phyloP scores from a whole-genome alignment of 129 eudicot species.

The Flaveria sonorensis region DNA sequence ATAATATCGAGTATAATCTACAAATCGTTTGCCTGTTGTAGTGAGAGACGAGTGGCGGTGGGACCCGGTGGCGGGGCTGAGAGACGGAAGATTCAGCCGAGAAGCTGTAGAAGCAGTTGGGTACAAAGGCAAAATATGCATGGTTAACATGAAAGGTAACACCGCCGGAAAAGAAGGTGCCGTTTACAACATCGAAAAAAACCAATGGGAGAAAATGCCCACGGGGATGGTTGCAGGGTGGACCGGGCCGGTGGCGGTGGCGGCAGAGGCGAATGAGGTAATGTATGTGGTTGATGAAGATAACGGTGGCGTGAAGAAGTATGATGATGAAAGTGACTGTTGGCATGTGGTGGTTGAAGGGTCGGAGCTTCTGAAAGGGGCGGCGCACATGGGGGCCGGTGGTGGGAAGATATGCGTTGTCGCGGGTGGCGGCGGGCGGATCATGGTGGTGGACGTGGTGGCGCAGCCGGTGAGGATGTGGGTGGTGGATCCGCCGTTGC shows the following conservation, averaged over 20 bases:
- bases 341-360: constrained; percentile 56
- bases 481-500: constrained; percentile 50
- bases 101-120: constrained; percentile 64
- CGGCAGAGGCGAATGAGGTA: constrained; percentile 39
- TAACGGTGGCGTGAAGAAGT: constrained; percentile 52
- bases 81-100: constrained; percentile 58
- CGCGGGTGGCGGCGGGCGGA: constrained; percentile 39
- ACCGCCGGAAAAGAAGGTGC: constrained; percentile 52
- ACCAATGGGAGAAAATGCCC: constrained; percentile 66
- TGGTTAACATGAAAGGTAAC: constrained; percentile 67
- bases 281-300: constrained; percentile 63
- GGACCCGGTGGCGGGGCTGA: constrained; percentile 49
- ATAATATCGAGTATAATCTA: too few species aligned
- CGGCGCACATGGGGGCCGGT: constrained; percentile 54
- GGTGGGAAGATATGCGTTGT: constrained; percentile 60
- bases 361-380: constrained; percentile 48
- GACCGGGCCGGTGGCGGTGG: constrained; percentile 59
- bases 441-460: constrained; percentile 57
- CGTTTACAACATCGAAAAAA: constrained; percentile 38
- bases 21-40: background rate
- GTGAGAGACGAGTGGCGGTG: constrained; percentile 50
- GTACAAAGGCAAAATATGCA: constrained; percentile 61
- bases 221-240: constrained; percentile 68
- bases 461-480: constrained; percentile 43
- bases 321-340: constrained; percentile 44